Evolutionary conservation across 352 stramenopile genomes (phyloP).

Genomic region (Phytophthora capsici): DNA sequence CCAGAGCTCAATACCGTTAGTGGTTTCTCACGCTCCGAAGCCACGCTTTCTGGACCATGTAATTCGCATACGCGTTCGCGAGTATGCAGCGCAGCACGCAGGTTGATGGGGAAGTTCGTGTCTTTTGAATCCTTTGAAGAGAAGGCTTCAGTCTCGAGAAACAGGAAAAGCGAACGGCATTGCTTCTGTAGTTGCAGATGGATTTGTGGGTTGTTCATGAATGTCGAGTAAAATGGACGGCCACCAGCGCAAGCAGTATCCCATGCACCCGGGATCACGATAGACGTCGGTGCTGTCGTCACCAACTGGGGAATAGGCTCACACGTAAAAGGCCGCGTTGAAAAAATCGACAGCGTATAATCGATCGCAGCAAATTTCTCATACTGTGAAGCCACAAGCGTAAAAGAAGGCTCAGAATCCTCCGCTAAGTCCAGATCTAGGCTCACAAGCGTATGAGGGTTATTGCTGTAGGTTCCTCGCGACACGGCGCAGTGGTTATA

Average conservation of each 20-base stretch:
- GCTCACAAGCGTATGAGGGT: conserved; percentile 91
- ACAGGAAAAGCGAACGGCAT: conserved; percentile 57
- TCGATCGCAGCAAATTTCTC: conserved; percentile 91
- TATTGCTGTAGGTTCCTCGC: conserved; percentile 92
- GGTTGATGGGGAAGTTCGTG: conserved; percentile 61
- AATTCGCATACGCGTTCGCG: conserved; percentile 58
- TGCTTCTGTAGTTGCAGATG: conserved; percentile 51
- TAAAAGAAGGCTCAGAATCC: conserved; percentile 71
- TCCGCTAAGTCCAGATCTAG: conserved; percentile 74
- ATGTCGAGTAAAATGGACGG: conserved; percentile 73
- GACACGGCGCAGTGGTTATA: conserved; percentile 85
- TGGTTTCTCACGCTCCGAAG: conserved; percentile 8
- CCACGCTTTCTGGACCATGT: conserved; percentile 23
- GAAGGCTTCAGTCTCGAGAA: conserved; percentile 64
- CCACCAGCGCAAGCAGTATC: conserved; percentile 51
- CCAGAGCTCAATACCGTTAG: conserved; percentile 66
- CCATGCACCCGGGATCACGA: conserved; percentile 61
- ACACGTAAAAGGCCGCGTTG: conserved; percentile 76
- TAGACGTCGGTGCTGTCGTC: conserved; percentile 39
- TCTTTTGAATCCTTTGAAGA: conserved; percentile 33
- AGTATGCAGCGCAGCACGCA: conserved; percentile 62
- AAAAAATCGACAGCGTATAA: conserved; percentile 90
- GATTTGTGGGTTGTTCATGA: conserved; percentile 86
- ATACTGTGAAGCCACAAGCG: conserved; percentile 92
- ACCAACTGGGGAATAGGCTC: conserved; percentile 55